phyloP scores from a whole-genome alignment of 2,329 filamentous ascomycete species.

The Cordyceps cicadae region DNA sequence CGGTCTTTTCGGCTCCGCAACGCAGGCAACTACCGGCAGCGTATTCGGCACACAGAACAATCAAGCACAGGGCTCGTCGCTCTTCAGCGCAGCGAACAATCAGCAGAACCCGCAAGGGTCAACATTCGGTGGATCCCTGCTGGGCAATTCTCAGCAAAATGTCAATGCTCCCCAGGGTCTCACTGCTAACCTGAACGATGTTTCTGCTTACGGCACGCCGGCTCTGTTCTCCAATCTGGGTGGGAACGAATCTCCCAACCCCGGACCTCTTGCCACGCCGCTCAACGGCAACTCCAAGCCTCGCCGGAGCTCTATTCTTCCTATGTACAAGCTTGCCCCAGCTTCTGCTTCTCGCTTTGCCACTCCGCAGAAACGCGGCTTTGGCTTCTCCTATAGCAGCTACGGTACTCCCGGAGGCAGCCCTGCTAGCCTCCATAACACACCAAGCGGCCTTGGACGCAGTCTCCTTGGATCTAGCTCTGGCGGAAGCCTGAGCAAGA shows the following conservation, averaged over 20 bases:
- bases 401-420: conserved; percentile 74
- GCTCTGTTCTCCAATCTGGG: conserved; percentile 73
- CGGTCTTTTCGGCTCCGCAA: conserved; percentile 44
- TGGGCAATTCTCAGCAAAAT: conserved; percentile 45
- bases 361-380: conserved; percentile 79
- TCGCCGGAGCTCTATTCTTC: conserved; percentile 71
- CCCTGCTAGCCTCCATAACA: conserved; percentile 56
- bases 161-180: conserved; percentile 54
- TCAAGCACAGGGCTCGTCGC: conserved; percentile 33
- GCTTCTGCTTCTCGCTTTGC: conserved; percentile 69
- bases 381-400: conserved; percentile 87
- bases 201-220: conserved; percentile 83
- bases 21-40: conserved; percentile 35
- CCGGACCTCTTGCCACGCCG: conserved; percentile 86
- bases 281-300: conserved; percentile 66
- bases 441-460: conserved; percentile 57
- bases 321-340: conserved; percentile 81
- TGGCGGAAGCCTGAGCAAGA: conserved; percentile 70
- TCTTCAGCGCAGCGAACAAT: conserved; percentile 40
- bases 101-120: conserved; percentile 41
- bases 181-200: conserved; percentile 71
- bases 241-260: conserved; percentile 55
- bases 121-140: conserved; percentile 45
- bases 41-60: conserved; percentile 46
- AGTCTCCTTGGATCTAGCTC: conserved; percentile 60